Base-by-base conservation (phyloP, 805 yeast genomes). In the Komagataella populi region DNA sequence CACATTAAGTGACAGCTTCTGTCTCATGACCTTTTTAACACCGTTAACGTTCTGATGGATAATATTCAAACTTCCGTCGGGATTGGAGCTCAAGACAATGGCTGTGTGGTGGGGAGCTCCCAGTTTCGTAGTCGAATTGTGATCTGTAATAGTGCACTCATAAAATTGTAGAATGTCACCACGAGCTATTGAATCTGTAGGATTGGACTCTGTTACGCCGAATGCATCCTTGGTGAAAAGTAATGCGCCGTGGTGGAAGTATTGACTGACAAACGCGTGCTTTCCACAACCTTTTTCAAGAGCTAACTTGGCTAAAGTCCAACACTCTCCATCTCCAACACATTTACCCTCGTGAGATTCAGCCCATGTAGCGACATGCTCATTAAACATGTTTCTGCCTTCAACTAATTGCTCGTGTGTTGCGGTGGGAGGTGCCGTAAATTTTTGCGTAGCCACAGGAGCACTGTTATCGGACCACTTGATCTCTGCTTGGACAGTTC, bases 251-350 rank as follows among this genome's bases (percentile, higher is more conserved):
- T 78, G 83, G 20, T 62, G 67, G 12, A 60, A 57, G 16, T 75
- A 76, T 14, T 69, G 63, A 14, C 78, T 72, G 2, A 76, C 73
- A 61, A 78, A 77, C 0, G 83, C 82, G 58, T 76, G 78, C 24
- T 70, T 74, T 0, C 83, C 83, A 58, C 83, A 77, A 0, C 79
- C 78, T 53, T 74, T 72, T 49, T 65, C 60, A 46, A 78, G 63
- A 0, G 83, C 81, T 49, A 76, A 76, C 50, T 69, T 73, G 0
- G 82, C 83, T 52, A 78, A 68, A 39, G 79, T 79, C 83, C 83
- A 78, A 56, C 84, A 78, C 56, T 78, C 83, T 6, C 84, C 84
- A 45, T 70, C 60, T 2, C 80, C 81, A 8, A 78, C 80, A 49
- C 63, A 61, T 48, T 69, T 65, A 6, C 81, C 81, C 36, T 64